These are phyloP conservation scores for Kingdonia uniflora DNA, from an alignment of 164 flowering plant species.

Conservation along the genomic window DNA sequence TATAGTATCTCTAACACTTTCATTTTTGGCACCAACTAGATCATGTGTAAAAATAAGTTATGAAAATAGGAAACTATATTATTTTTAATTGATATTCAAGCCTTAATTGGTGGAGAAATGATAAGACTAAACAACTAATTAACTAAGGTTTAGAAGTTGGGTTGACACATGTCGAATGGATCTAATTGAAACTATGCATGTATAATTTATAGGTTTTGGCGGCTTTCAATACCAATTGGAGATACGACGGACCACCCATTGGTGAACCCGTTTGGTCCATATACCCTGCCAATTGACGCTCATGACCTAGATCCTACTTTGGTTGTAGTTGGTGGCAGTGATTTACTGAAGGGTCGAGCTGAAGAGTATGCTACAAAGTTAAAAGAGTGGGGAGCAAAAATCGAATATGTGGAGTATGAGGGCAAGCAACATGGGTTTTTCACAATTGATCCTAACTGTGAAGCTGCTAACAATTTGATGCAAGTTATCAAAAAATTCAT, in stretches of 20 bases:
- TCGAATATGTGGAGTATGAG: slow-evolving; percentile 53
- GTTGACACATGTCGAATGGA: too few species aligned
- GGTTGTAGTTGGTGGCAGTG: slow-evolving; percentile 49
- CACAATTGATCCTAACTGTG: slow-evolving; percentile 40
- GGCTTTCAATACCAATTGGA: slow-evolving; percentile 54
- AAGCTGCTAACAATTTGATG: slow-evolving; percentile 37
- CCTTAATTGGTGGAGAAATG: too few species aligned
- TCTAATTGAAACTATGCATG: too few species aligned
- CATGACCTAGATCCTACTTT: slow-evolving; percentile 43
- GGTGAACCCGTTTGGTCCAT: slow-evolving; percentile 63
- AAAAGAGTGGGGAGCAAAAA: slow-evolving; percentile 41
- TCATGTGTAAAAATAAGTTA: too few species aligned
- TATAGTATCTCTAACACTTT: too few species aligned
- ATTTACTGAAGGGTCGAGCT: slow-evolving; percentile 48
- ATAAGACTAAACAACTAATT: too few species aligned
- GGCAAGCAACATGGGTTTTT: slow-evolving; percentile 69
- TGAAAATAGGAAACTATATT: too few species aligned
- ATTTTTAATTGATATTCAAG: too few species aligned
- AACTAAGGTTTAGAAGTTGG: too few species aligned
- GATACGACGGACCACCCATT: slow-evolving; percentile 51
- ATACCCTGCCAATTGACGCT: slow-evolving; percentile 27
- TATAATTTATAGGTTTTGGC: slow-evolving; percentile 45
- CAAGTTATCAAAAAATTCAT: slow-evolving; percentile 37
- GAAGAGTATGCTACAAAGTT: slow-evolving; percentile 38
- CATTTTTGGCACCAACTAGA: too few species aligned